phyloP scores from a whole-genome alignment of 345 rosid species.

The Dovyalis caffra region DNA sequence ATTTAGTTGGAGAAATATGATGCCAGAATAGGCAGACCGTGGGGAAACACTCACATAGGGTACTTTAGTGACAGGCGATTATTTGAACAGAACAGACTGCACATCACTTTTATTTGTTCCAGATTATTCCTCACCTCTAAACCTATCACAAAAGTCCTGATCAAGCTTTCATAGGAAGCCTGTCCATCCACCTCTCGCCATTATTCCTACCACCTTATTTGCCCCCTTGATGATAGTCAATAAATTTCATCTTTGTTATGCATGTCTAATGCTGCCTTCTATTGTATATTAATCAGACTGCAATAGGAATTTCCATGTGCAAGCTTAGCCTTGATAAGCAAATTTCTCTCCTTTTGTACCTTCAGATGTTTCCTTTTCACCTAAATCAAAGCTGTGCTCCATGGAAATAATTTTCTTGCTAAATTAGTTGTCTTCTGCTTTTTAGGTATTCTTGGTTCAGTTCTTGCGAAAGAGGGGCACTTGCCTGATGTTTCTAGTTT shows the following conservation, averaged over 20 bases:
- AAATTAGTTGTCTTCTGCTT: constrained; percentile 6
- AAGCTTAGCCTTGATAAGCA: neutral
- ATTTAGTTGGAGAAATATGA: neutral
- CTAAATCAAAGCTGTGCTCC: neutral
- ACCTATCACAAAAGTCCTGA: neutral
- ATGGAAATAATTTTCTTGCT: neutral
- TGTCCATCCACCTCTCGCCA: neutral
- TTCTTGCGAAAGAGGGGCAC: constrained; percentile 72
- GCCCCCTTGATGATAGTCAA: neutral
- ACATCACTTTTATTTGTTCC: neutral
- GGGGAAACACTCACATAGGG: neutral
- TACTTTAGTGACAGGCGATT: neutral
- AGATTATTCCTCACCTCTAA: neutral
- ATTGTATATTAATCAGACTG: neutral
- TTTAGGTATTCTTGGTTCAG: constrained; percentile 79
- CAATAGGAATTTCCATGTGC: neutral
- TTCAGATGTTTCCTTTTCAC: neutral
- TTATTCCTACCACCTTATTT: neutral
- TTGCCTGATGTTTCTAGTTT: constrained; percentile 50
- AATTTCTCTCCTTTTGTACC: neutral
- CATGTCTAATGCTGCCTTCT: neutral
- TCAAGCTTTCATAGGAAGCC: neutral
- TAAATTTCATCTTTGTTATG: neutral
- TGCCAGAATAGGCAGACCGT: neutral
- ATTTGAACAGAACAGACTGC: neutral